Conservation (phyloP, 352 stramenopile species). For the Phytopythium chamaehyphon region DNA sequence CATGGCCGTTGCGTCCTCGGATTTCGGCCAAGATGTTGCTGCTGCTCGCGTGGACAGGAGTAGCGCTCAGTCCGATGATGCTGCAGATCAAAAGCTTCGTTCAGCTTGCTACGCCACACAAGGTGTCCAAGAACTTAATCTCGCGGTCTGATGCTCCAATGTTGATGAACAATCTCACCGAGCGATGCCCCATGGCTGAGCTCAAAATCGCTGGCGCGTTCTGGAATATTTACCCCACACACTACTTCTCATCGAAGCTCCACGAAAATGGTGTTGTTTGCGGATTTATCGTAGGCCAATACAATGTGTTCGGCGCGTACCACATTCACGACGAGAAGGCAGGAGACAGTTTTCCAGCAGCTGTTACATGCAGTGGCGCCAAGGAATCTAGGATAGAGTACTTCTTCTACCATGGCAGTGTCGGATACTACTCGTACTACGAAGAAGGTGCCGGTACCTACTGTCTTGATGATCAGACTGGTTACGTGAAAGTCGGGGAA, state of each 20-base stretch:
- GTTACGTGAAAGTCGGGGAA: conserved; percentile 18
- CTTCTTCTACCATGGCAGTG: conserved; percentile 21
- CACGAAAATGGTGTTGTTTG: conserved; percentile 10
- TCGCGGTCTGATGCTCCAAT: conserved; percentile 7
- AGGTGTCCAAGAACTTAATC: conserved; percentile 23
- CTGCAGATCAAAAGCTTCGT: conserved; percentile 28
- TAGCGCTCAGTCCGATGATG: conserved; percentile 22
- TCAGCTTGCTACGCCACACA: conserved; percentile 22
- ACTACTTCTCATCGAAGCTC: conserved; percentile 15
- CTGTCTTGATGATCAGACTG: conserved; percentile 19
- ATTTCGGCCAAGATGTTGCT: conserved; percentile 7
- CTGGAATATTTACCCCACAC: conserved; percentile 20
- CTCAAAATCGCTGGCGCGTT: conserved; percentile 23
- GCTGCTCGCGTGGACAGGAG: conserved; percentile 19
- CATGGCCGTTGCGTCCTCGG: not conserved
- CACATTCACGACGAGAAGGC: conserved; percentile 16
- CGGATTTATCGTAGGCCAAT: conserved; percentile 22
- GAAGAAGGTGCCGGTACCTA: conserved; percentile 20
- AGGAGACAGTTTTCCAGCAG: conserved; percentile 7
- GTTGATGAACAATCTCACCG: conserved; percentile 10
- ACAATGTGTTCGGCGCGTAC: conserved; percentile 10
- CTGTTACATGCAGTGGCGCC: conserved; percentile 5
- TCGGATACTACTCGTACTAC: conserved; percentile 12
- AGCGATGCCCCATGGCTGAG: conserved; percentile 16
- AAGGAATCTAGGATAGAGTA: conserved; percentile 15